Evolutionary conservation across 495 filamentous ascomycete genomes (phyloP).

Genomic region (Neurospora sp.): DNA sequence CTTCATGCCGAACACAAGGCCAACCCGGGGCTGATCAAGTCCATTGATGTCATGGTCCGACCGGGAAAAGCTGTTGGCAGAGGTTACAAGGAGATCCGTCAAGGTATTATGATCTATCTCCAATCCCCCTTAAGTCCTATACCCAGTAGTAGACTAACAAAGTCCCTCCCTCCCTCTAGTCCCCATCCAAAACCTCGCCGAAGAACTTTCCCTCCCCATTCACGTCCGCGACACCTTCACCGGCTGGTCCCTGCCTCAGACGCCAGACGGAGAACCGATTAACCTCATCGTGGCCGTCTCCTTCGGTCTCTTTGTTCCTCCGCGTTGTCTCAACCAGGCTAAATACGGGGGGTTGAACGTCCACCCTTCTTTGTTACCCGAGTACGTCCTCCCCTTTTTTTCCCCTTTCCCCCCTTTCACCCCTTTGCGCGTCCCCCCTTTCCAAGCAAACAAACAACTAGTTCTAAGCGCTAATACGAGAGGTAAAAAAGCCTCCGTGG

Average conservation of each 20-base stretch:
- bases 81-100: constrained; percentile 55
- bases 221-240: constrained; percentile 72
- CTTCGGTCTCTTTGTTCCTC: constrained; percentile 83
- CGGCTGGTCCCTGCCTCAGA: constrained; percentile 53
- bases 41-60: constrained; percentile 80
- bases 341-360: constrained; percentile 86
- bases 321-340: constrained; percentile 54
- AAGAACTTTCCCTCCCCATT: constrained; percentile 50
- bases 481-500: constrained; percentile 50
- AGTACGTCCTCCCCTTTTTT: constrained; percentile 35
- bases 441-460: not conserved
- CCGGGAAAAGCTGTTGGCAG: constrained; percentile 67
- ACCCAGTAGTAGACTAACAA: not conserved
- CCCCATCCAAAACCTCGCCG: constrained; percentile 60
- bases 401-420: not conserved
- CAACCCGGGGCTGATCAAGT: constrained; percentile 49
- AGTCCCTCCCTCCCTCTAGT: constrained; percentile 36
- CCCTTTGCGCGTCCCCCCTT: not conserved
- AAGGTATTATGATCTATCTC: constrained; percentile 45
- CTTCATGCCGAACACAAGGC: constrained; percentile 50
- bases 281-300: constrained; percentile 93
- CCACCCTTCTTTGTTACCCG: constrained; percentile 87
- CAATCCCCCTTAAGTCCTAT: constrained; percentile 45
- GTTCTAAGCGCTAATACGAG: not conserved
- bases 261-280: constrained; percentile 41